Evolutionary conservation across 768 basidiomycete species (phyloP).

Genomic region (Kwoniella bestiolae): DNA sequence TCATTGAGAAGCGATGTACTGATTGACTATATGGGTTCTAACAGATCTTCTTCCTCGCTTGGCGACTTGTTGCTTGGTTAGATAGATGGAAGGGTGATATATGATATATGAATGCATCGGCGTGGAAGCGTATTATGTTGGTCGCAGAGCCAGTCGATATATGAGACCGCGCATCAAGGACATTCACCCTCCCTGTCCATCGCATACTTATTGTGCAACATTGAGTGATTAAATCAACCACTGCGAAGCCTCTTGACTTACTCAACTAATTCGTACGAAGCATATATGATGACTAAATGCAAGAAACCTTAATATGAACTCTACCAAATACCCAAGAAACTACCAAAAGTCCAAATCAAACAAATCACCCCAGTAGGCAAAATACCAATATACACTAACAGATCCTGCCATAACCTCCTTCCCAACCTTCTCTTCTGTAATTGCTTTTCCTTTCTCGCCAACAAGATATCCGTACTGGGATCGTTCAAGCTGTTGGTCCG

Average conservation of each 20-base stretch:
- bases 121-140: constrained; percentile 2
- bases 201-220: too few species aligned
- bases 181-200: too few species aligned
- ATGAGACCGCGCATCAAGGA: background rate
- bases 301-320: too few species aligned
- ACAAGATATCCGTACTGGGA: constrained; percentile 61
- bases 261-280: too few species aligned
- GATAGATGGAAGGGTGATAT: background rate
- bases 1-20: too few species aligned
- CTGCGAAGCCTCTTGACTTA: too few species aligned
- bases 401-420: constrained; percentile 77
- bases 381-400: constrained; percentile 77
- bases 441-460: constrained; percentile 82
- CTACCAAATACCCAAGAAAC: constrained; percentile 66
- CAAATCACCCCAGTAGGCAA: constrained; percentile 67
- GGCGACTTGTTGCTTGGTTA: background rate
- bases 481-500: constrained; percentile 58
- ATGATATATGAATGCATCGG: constrained; percentile 10
- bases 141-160: background rate
- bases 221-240: too few species aligned
- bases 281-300: too few species aligned
- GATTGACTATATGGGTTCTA: background rate
- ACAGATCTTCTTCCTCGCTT: constrained; percentile 1
- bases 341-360: constrained; percentile 66
- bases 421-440: constrained; percentile 75